phyloP scores from a whole-genome alignment of 164 flowering plant genomes.

The Cinnamomum micranthum region DNA sequence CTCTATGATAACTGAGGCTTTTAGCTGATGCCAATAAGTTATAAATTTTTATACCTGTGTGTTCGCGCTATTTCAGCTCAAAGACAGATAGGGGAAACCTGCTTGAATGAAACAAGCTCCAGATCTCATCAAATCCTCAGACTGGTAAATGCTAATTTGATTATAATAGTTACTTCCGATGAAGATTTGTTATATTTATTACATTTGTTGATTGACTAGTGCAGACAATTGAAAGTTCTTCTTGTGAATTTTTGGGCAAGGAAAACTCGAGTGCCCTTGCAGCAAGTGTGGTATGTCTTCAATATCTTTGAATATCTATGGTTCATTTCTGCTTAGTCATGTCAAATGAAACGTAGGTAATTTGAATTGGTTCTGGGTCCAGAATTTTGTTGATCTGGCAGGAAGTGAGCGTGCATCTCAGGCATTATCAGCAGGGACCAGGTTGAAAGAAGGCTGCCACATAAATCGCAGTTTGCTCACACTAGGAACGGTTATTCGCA shows the following conservation, averaged over 20 bases:
- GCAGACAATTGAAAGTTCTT: slow-evolving; percentile 89
- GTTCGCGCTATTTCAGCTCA: slow-evolving; percentile 49
- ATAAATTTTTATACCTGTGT: not conserved
- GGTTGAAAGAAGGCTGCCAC: slow-evolving; percentile 96
- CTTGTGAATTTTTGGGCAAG: slow-evolving; percentile 42
- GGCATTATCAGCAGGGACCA: slow-evolving; percentile 70
- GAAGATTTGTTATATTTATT: not conserved
- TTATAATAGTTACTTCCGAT: not conserved
- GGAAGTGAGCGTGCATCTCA: slow-evolving; percentile 99
- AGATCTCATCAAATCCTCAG: slow-evolving; percentile 96
- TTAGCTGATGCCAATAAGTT: not conserved
- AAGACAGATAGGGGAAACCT: slow-evolving; percentile 85
- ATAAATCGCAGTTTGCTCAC: slow-evolving; percentile 93
- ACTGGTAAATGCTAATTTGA: slow-evolving; percentile 45
- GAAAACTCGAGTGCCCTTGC: slow-evolving; percentile 60
- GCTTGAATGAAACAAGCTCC: slow-evolving; percentile 88
- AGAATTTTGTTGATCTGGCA: slow-evolving; percentile 98
- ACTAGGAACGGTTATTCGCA: slow-evolving; percentile 90
- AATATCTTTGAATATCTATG: too few relatives aligned
- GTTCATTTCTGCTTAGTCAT: not conserved
- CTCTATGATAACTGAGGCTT: not conserved
- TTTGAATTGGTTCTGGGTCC: slow-evolving; percentile 3
- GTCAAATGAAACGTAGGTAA: not conserved
- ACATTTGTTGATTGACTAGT: slow-evolving; percentile 28
- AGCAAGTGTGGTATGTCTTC: slow-evolving; percentile 80